Evolutionary conservation across 495 filamentous ascomycete genomes (phyloP), one percentile per base, ranked within the genome.

Genomic region (Neurospora cerealis): DNA sequence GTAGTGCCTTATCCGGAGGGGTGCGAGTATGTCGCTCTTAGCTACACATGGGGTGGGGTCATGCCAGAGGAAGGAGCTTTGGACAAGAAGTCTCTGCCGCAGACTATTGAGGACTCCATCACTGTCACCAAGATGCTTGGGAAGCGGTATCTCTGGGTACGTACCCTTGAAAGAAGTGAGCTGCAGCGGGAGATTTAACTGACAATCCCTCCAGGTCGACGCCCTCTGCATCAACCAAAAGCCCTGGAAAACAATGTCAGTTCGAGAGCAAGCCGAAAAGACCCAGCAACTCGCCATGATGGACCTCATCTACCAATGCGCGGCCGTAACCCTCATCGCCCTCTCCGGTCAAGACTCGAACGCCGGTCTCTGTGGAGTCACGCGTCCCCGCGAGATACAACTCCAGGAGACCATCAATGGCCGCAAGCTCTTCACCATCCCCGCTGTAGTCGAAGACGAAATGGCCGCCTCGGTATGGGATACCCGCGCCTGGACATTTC

Each of bases 51-150:
- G 77, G 76, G 76, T 0, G 73, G 76, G 0, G 28, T 80, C 36
- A 78, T 75, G 40, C 46, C 74, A 5, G 71, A 69, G 19, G 6
- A 28, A 0, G 74, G 69, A 4, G 75, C 74, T 6, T 21, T 79
- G 1, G 78, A 77, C 24, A 48, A 24, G 5, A 13, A 24, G 19
- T 71, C 74, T 13, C 75, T 79, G 34, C 77, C 79, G 17, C 71
- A 72, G 28, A 80, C 77, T 9, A 75, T 79, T 40, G 75, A 78
- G 69, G 78, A 78, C 41, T 73, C 75, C 3, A 78, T 79, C 0
- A 48, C 48, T 5, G 77, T 79, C 19, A 76, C 77, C 2, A 73
- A 37, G 15, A 69, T 13, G 5, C 42, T 80, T 9, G 74, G 74
- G 0, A 37, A 32, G 10, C 44, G 60, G 6, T 79, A 79, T 73